These are phyloP conservation scores for Albifimbria verrucaria DNA, from an alignment of 2,329 filamentous ascomycete species.

Conservation along the genomic window DNA sequence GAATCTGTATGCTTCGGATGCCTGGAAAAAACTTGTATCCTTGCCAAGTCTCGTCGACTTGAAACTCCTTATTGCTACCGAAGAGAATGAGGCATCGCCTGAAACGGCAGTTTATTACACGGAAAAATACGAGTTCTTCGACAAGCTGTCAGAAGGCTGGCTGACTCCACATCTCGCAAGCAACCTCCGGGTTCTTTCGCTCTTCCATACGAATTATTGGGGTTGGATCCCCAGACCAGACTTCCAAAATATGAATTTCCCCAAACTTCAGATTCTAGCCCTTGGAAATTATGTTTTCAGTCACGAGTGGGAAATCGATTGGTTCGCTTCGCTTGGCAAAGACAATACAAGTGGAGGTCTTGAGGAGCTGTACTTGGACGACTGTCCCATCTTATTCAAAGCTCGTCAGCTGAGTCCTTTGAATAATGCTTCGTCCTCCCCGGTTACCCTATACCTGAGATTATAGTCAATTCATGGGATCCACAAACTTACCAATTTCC, in stretches of 20 bases:
- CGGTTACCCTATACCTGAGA: background rate
- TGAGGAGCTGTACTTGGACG: slow-evolving; percentile 37
- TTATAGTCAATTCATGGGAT: background rate
- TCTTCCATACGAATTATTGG: slow-evolving; percentile 34
- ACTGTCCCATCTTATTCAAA: slow-evolving; percentile 32
- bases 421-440: background rate
- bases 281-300: slow-evolving; percentile 39
- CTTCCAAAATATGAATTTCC: slow-evolving; percentile 28
- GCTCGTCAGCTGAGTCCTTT: background rate
- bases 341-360: slow-evolving; percentile 27
- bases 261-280: slow-evolving; percentile 33
- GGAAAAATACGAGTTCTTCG: slow-evolving; percentile 16
- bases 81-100: background rate
- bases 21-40: slow-evolving; percentile 3
- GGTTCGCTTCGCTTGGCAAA: slow-evolving; percentile 35
- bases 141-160: slow-evolving; percentile 16
- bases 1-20: background rate
- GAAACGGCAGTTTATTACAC: background rate
- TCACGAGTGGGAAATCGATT: slow-evolving; percentile 43
- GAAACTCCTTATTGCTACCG: background rate
- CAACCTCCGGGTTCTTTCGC: slow-evolving; percentile 31
- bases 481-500: background rate
- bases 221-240: slow-evolving; percentile 37
- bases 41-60: slow-evolving; percentile 5
- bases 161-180: slow-evolving; percentile 9